These are phyloP conservation scores for Achaetomium macrosporum DNA, from an alignment of 2,329 filamentous ascomycete genomes.

Conservation along the genomic window DNA sequence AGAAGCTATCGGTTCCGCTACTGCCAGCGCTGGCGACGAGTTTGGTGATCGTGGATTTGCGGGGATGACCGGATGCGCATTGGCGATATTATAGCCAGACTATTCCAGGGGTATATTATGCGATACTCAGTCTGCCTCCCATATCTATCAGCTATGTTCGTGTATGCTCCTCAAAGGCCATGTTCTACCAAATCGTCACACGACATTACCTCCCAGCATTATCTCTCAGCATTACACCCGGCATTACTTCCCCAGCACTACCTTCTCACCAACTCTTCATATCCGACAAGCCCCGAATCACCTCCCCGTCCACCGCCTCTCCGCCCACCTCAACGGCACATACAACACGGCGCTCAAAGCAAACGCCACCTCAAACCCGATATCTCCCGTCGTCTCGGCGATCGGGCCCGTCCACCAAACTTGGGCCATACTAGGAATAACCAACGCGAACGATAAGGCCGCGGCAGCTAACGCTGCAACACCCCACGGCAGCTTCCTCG, in stretches of 20 bases:
- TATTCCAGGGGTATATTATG: neutral
- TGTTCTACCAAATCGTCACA: neutral
- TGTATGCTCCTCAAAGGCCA: neutral
- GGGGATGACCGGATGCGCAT: neutral
- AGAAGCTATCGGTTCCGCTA: slow-evolving; percentile 23
- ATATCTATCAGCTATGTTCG: neutral
- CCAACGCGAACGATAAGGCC: slow-evolving; percentile 24
- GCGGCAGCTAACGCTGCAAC: slow-evolving; percentile 24
- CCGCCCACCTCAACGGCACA: slow-evolving; percentile 34
- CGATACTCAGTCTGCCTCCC: neutral
- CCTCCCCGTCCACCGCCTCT: slow-evolving; percentile 23
- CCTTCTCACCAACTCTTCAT: too few species aligned
- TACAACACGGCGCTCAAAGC: slow-evolving; percentile 37
- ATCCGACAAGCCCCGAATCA: slow-evolving; percentile 1
- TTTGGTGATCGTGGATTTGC: slow-evolving; percentile 29
- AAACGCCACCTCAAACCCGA: slow-evolving; percentile 42
- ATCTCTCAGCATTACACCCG: too few species aligned
- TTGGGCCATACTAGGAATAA: slow-evolving; percentile 39
- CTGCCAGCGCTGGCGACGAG: slow-evolving; percentile 32
- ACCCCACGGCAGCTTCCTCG: slow-evolving; percentile 24
- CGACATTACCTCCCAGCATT: too few species aligned
- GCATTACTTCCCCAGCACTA: neutral
- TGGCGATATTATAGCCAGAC: too few species aligned
- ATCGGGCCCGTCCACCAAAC: slow-evolving; percentile 41
- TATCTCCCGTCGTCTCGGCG: slow-evolving; percentile 37